A percentile compares a stretch with the other conserved stretches of the same genome.
These are phyloP conservation scores for Exophiala sp. DNA, from an alignment of 2,329 filamentous ascomycete genomes.

Conservation along the genomic window DNA sequence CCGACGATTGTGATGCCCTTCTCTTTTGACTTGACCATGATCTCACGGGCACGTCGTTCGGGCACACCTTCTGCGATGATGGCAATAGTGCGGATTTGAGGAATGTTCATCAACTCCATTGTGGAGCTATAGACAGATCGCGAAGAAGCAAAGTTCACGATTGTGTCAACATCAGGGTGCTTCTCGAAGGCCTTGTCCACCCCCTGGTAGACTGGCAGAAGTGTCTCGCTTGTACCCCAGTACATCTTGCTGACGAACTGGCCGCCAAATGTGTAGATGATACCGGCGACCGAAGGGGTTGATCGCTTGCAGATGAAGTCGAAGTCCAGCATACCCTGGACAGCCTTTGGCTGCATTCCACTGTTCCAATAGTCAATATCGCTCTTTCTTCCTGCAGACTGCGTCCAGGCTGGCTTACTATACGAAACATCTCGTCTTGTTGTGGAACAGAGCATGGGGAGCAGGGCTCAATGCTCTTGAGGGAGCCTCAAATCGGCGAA, in stretches of 20 bases:
- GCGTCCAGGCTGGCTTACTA: constrained; percentile 71
- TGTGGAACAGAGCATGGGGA: constrained; percentile 90
- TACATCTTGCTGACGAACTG: constrained; percentile 99
- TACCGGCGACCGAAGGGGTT: constrained; percentile 93
- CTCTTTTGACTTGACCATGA: constrained; percentile 92
- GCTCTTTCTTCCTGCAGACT: background rate
- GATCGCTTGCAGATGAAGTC: constrained; percentile 99
- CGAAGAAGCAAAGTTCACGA: constrained; percentile 99
- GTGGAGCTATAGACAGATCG: constrained; percentile 98
- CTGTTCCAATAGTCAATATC: constrained; percentile 41
- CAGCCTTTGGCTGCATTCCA: constrained; percentile 91
- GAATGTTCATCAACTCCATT: constrained; percentile 95
- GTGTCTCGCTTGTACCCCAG: constrained; percentile 99
- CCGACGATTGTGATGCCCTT: constrained; percentile 99
- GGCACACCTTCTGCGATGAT: constrained; percentile 99
- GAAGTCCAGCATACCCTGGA: constrained; percentile 95
- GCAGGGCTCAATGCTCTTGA: constrained; percentile 89
- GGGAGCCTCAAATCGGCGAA: constrained; percentile 89
- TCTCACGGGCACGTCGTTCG: constrained; percentile 96
- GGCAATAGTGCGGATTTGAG: constrained; percentile 97
- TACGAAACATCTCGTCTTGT: constrained; percentile 99
- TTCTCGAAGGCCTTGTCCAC: constrained; percentile 89
- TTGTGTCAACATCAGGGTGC: constrained; percentile 93
- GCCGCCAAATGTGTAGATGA: constrained; percentile 99
- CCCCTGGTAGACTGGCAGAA: constrained; percentile 96